These are phyloP conservation scores for Globisporangium irregulare DNA, from an alignment of 352 stramenopile species.

Conservation along the genomic window DNA sequence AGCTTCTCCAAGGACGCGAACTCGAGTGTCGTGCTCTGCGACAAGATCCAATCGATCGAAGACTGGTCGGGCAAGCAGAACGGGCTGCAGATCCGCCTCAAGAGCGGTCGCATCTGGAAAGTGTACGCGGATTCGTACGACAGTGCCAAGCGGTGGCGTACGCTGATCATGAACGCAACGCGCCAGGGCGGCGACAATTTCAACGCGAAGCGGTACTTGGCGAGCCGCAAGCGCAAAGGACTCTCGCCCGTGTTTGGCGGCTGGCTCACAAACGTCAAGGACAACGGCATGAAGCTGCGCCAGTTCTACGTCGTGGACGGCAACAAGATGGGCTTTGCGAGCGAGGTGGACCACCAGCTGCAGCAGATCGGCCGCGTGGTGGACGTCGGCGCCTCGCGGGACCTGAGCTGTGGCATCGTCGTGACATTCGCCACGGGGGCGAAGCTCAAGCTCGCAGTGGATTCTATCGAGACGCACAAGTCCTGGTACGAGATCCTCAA, in stretches of 20 bases:
- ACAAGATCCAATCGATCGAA: conserved; percentile 55
- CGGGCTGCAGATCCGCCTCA: conserved; percentile 61
- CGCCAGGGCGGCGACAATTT: conserved; percentile 46
- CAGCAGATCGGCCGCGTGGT: conserved; percentile 61
- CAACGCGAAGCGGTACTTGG: conserved; percentile 69
- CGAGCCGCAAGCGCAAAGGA: conserved; percentile 62
- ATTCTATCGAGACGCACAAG: conserved; percentile 67
- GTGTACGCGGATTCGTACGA: conserved; percentile 76
- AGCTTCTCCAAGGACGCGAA: conserved; percentile 76
- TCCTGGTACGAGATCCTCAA: conserved; percentile 78
- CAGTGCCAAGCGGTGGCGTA: conserved; percentile 71
- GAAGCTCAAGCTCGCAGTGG: conserved; percentile 64
- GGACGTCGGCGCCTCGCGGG: conserved; percentile 57
- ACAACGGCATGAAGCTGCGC: conserved; percentile 35
- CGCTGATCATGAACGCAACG: conserved; percentile 49
- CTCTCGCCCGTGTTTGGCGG: conserved; percentile 67
- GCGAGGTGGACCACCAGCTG: conserved; percentile 79
- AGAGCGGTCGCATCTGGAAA: conserved; percentile 65
- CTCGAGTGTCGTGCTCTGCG: conserved; percentile 49
- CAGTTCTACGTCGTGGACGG: conserved; percentile 82
- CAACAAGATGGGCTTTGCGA: conserved; percentile 59
- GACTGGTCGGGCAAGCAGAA: conserved; percentile 74
- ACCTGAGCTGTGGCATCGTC: conserved; percentile 67
- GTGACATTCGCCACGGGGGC: conserved; percentile 56
- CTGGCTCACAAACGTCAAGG: conserved; percentile 68